Percentiles rank a stretch among this genome's conserved stretches.
phyloP scores from a whole-genome alignment of 768 basidiomycete genomes.

The Phanerochaete carnosa region DNA sequence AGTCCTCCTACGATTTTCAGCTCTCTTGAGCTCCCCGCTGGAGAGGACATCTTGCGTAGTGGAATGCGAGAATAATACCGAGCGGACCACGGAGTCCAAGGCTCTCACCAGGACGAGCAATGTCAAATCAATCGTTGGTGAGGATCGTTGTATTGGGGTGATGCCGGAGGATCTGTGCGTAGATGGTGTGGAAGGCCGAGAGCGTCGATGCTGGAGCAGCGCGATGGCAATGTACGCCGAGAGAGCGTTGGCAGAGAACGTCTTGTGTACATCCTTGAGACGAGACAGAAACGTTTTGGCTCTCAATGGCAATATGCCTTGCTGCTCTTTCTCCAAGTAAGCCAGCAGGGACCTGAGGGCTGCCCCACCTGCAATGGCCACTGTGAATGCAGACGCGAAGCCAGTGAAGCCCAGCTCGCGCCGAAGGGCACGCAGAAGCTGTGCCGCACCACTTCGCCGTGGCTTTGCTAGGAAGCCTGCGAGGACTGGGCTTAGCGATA shows the following conservation, averaged over 20 bases:
- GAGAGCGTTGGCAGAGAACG: constrained; percentile 55
- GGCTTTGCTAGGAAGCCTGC: constrained; percentile 43
- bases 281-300: not conserved
- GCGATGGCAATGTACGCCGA: constrained; percentile 55
- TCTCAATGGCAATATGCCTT: not conserved
- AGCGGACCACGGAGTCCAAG: constrained; percentile 58
- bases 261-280: constrained; percentile 34
- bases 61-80: constrained; percentile 34
- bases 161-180: not conserved
- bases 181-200: not conserved
- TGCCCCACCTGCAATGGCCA: constrained; percentile 63
- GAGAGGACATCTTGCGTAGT: constrained; percentile 1
- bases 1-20: constrained; percentile 29
- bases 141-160: constrained; percentile 22
- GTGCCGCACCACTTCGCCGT: constrained; percentile 18
- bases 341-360: constrained; percentile 47
- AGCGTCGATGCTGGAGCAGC: constrained; percentile 51
- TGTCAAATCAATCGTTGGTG: constrained; percentile 66
- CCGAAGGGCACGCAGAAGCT: constrained; percentile 38
- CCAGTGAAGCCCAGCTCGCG: constrained; percentile 60
- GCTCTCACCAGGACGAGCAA: constrained; percentile 68
- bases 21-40: constrained; percentile 6
- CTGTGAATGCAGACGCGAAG: constrained; percentile 67
- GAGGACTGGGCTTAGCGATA: constrained; percentile 65
- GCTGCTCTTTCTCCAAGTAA: constrained; percentile 10